Percentiles rank a stretch among this genome's conserved stretches.
phyloP scores from a whole-genome alignment of 805 yeast species.

The Zygosaccharomyces kombuchaensis region DNA sequence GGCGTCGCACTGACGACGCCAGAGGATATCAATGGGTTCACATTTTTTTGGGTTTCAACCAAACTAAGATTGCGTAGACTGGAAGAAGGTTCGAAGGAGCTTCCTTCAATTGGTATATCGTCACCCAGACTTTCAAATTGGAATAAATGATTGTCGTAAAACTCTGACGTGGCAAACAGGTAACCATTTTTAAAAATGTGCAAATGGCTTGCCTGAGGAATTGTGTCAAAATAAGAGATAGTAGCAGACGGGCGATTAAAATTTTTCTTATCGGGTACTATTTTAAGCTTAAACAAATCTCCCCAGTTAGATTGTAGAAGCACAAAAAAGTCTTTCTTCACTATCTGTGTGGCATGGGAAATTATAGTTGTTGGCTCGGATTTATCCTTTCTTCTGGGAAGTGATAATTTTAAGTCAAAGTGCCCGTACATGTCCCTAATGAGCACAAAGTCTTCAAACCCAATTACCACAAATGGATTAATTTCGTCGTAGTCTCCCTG shows the following conservation, averaged over 20 bases:
- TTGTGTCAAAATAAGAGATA: slow-evolving; percentile 73
- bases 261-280: slow-evolving; percentile 41
- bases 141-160: slow-evolving; percentile 61
- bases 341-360: slow-evolving; percentile 58
- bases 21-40: slow-evolving; percentile 51
- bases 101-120: slow-evolving; percentile 32
- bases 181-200: slow-evolving; percentile 71
- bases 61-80: slow-evolving; percentile 54
- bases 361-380: slow-evolving; percentile 39
- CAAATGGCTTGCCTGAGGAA: slow-evolving; percentile 54
- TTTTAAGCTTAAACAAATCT: slow-evolving; percentile 65
- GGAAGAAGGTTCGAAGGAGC: slow-evolving; percentile 29
- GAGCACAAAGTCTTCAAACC: slow-evolving; percentile 51
- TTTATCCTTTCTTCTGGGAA: slow-evolving; percentile 47
- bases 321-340: slow-evolving; percentile 59
- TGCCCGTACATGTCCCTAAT: slow-evolving; percentile 44
- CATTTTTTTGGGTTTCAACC: slow-evolving; percentile 43
- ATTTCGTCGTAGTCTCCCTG: slow-evolving; percentile 63
- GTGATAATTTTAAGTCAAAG: slow-evolving; percentile 40
- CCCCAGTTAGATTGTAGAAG: slow-evolving; percentile 69
- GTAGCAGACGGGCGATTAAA: slow-evolving; percentile 38
- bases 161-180: slow-evolving; percentile 60
- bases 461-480: slow-evolving; percentile 43
- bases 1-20: slow-evolving; percentile 32
- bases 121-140: slow-evolving; percentile 78